Evolutionary conservation across 495 filamentous ascomycete genomes (phyloP).

Genomic region (Viridothelium virens): DNA sequence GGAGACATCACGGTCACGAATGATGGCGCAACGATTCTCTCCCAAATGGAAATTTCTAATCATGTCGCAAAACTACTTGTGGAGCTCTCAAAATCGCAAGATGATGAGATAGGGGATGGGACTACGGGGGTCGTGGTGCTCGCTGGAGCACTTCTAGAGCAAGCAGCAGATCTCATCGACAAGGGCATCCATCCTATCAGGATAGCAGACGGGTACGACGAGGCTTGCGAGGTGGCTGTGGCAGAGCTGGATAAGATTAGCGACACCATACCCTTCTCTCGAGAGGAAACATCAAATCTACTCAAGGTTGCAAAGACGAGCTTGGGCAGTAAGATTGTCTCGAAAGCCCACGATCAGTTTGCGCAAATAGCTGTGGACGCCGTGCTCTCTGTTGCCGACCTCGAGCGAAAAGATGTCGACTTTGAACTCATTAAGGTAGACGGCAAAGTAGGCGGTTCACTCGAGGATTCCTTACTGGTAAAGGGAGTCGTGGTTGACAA

Average conservation of each 20-base stretch:
- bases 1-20: constrained; percentile 99
- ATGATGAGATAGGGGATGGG: constrained; percentile 98
- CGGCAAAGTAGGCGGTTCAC: constrained; percentile 88
- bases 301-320: constrained; percentile 92
- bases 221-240: constrained; percentile 93
- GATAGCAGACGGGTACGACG: constrained; percentile 96
- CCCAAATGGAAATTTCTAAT: constrained; percentile 99
- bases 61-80: constrained; percentile 95
- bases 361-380: constrained; percentile 95
- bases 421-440: constrained; percentile 99
- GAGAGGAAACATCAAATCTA: constrained; percentile 69
- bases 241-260: constrained; percentile 87
- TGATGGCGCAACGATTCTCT: constrained; percentile 93
- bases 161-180: constrained; percentile 97
- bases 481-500: constrained; percentile 99
- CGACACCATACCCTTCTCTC: constrained; percentile 78
- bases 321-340: constrained; percentile 97
- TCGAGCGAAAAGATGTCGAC: constrained; percentile 94
- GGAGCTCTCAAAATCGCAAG: constrained; percentile 97
- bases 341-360: constrained; percentile 97
- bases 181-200: constrained; percentile 98
- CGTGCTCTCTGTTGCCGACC: constrained; percentile 90
- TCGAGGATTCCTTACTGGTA: constrained; percentile 92
- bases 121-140: constrained; percentile 97
- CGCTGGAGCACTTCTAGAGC: constrained; percentile 88